Evolutionary conservation across 192 early-diverging fungal species (phyloP), one percentile per base, ranked within the genome.

Genomic region (Podochytrium sp.): DNA sequence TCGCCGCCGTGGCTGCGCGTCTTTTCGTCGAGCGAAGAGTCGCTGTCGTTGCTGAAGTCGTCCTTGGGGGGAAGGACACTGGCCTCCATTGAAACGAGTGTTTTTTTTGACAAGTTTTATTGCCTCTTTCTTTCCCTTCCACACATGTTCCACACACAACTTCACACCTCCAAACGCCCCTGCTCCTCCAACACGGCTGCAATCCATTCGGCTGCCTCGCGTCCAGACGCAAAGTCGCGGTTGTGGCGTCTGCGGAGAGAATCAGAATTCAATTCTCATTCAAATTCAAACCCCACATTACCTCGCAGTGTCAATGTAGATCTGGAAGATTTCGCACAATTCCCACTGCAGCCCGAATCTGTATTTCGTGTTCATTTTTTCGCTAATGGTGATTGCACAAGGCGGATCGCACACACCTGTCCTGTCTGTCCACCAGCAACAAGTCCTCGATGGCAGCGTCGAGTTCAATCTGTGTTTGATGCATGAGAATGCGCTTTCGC

Each of bases 171-270:
- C 12, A 69, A 35, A 34, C 66, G 66, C 6, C 53, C 76, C 29
- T 20, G 60, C 63, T 66, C 67, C 39, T 59, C 67, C 64, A 72
- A 37, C 27, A 49, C 20, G 41, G 68, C 78, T 59, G 37, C 72
- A 75, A 59, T 73, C 69, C 51, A 77, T 72, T 70, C 56, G 60
- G 27, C 10, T 14, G 40, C 51, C 55, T 69, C 66, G 30, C 66
- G 66, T 16, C 66, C 66, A 52, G 66, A 69, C 6, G 66, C 49
- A 69, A 69, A 55, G 38, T 69, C 66, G 38, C 66, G 66, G 34
- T 52, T 56, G 66, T 69, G 37, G 18, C 52, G 35, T 69, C 66
- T 69, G 35, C 14, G 7, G 27, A 69, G 10, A 10, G 12, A 51
- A 33, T 23, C 23, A 27, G 7, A 7, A 23, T 61, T 6, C 63